Evolutionary conservation across 1,284 basidiomycete species (phyloP), one percentile per base, ranked within the genome.

Genomic region (Mycosarcoma maydis): DNA sequence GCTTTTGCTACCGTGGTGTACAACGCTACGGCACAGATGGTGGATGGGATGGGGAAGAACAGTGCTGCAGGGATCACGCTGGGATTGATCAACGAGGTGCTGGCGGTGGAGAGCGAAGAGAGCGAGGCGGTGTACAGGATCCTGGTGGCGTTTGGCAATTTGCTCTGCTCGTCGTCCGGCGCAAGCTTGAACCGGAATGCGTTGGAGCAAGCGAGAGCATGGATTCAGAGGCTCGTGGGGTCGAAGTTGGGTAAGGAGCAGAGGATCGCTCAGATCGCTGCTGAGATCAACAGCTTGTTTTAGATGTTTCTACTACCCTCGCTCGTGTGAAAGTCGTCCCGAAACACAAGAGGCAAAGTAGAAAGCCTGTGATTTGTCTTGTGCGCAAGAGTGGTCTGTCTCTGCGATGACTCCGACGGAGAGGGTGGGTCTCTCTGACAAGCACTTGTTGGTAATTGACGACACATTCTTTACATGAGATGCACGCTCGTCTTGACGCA

Each of bases 91-190:
- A 72, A 64, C 40, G 74, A 77, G 46, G 60, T 80, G 36, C 32
- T 74, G 43, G 50, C 13, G 7, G 36, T 56, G 23, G 66, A 94
- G 82, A 86, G 82, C 37, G 83, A 83, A 16, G 95, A 98, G 61
- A 85, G 88, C 19, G 95, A 98, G 79, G 88, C 90, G 3, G 86
- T 87, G 13, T 98, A 98, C 81, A 88, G 95, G 24, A 85, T 90
- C 1, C 83, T 92, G 7, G 90, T 96, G 14, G 94, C 90, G 0
- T 84, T 97, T 3, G 95, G 95, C 27, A 98, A 98, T 17, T 14
- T 39, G 53, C 19, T 62, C 8, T 62, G 59, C 33, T 51, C 52
- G 16, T 22, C 52, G 5, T 42, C 43, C 14, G 59, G 52, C 5
- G 20, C 22, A 20, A 37, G 44, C 17, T 24, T 62, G 47, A 56